phyloP scores from a whole-genome alignment of 305 asterid genomes.

The Solanum hybrid region DNA sequence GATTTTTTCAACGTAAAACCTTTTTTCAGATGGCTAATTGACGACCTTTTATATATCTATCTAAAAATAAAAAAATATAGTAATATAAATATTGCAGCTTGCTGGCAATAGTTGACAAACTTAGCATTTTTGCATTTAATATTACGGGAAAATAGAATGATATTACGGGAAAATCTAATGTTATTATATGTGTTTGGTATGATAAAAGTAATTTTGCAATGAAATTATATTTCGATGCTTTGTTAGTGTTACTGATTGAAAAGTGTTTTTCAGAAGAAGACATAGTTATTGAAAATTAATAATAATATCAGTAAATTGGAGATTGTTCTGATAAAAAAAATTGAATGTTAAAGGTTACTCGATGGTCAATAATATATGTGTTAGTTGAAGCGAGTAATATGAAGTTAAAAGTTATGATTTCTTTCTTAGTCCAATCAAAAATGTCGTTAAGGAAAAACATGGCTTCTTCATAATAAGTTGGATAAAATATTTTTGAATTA shows the following conservation, averaged over 20 bases:
- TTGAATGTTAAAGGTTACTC: background rate
- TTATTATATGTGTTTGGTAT: background rate
- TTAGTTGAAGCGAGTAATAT: background rate
- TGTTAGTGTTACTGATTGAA: background rate
- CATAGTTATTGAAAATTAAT: background rate
- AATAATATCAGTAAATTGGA: background rate
- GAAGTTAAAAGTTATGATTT: background rate
- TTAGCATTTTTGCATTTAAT: background rate
- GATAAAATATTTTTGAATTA: background rate
- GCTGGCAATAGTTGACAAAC: background rate
- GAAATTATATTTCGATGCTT: accelerated
- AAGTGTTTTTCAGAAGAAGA: background rate
- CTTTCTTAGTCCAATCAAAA: background rate
- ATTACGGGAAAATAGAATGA: background rate
- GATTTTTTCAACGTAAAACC: background rate
- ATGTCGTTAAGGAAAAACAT: background rate
- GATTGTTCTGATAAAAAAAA: background rate
- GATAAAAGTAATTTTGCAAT: background rate
- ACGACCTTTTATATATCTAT: background rate
- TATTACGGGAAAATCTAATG: background rate
- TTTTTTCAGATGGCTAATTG: background rate
- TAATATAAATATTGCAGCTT: background rate
- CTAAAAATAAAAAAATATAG: too few species aligned
- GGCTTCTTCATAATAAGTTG: background rate
- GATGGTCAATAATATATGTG: background rate